These are phyloP conservation scores for Filobasidium wieringae DNA, from an alignment of 768 basidiomycete species.

Conservation along the genomic window DNA sequence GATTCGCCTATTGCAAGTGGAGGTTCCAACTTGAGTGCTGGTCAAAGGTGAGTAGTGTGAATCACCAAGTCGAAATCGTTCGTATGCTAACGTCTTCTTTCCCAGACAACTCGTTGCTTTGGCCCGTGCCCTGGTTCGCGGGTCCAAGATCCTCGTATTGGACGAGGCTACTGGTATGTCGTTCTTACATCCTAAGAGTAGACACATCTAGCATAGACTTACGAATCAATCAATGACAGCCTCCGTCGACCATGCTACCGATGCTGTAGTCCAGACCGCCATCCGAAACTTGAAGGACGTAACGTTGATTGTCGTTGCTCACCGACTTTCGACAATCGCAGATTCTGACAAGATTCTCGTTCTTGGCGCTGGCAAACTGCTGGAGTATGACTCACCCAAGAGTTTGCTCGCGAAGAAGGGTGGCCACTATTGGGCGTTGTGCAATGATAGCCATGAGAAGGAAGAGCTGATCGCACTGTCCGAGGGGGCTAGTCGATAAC, in stretches of 20 bases:
- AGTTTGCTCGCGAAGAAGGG: conserved; percentile 48
- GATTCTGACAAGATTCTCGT: conserved; percentile 53
- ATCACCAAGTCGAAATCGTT: background rate
- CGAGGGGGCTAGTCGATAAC: background rate
- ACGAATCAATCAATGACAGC: conserved; percentile 21
- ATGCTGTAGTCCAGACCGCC: conserved; percentile 49
- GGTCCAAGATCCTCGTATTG: conserved; percentile 50
- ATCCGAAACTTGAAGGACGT: conserved; percentile 44
- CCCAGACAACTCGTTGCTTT: conserved; percentile 54
- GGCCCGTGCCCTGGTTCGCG: conserved; percentile 51
- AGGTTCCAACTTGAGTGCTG: conserved; percentile 36
- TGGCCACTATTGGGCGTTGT: conserved; percentile 55
- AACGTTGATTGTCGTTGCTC: conserved; percentile 52
- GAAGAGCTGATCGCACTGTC: conserved; percentile 4
- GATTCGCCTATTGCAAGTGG: conserved; percentile 39
- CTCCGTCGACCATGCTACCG: conserved; percentile 48
- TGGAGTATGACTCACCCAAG: conserved; percentile 63
- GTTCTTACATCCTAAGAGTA: background rate
- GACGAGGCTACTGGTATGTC: conserved; percentile 43
- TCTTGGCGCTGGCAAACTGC: conserved; percentile 55
- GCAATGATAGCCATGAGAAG: conserved; percentile 20
- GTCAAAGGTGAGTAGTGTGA: background rate
- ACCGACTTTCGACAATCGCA: conserved; percentile 48
- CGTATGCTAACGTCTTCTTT: conserved; percentile 13
- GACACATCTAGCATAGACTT: background rate